Evolutionary conservation across 2,329 filamentous ascomycete species (phyloP), one percentile per base, ranked within the genome.

Genomic region (Penicillium sp.): DNA sequence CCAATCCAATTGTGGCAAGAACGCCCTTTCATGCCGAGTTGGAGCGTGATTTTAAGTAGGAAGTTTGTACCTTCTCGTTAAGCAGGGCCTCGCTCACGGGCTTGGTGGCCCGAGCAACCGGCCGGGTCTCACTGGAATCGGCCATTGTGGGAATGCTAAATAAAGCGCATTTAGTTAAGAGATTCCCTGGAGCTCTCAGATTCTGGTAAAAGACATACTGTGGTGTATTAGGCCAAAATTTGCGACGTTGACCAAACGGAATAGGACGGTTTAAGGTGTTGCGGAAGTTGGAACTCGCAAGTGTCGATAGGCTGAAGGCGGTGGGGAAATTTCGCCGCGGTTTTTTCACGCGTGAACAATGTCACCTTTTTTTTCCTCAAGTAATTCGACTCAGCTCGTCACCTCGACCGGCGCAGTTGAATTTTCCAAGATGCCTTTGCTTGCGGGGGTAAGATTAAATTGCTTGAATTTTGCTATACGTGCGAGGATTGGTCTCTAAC

Each of bases 61-160:
- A 33, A 27, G 41, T 27, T 44, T 47, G 43, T 83, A 96, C 93
- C 90, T 98, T 98, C 77, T 98, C 93, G 75, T 97, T 97, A 68
- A 98, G 82, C 65, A 98, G 83, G 67, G 91, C 88, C 79, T 98
- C 93, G 79, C 91, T 97, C 75, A 96, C 86, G 56, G 93, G 91
- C 73, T 81, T 80, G 67, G 73, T 81, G 54, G 82, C 76, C 62
- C 88, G 78, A 70, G 80, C 78, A 62, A 83, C 78, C 59, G 81
- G 75, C 67, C 68, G 73, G 67, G 77, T 75, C 75, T 75, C 71
- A 55, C 59, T 70, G 52, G 68, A 66, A 64, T 82, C 78, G 69
- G 79, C 76, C 80, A 83, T 83, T 67, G 66, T 67, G 66, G 54
- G 52, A 40, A 52, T 54, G 55, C 56, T 59, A 40, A 29, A 42